phyloP scores from a whole-genome alignment of 768 basidiomycete genomes.

The Tubosaeta sp. region DNA sequence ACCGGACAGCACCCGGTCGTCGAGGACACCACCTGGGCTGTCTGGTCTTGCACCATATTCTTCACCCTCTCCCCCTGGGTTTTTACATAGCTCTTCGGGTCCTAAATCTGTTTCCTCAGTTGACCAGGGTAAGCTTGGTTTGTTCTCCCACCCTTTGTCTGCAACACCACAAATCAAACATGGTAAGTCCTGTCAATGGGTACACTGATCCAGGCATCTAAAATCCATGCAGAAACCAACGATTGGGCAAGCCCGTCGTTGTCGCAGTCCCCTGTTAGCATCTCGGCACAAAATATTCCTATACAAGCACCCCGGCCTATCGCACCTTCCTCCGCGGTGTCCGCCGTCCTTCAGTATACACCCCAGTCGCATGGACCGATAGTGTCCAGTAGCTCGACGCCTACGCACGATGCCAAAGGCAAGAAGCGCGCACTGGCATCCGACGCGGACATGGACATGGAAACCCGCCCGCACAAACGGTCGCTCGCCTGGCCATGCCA shows the following conservation, averaged over 20 bases:
- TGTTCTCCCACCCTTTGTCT: slow-evolving; percentile 14
- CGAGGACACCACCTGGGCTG: slow-evolving; percentile 30
- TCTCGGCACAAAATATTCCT: slow-evolving; percentile 16
- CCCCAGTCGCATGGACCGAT: slow-evolving; percentile 12
- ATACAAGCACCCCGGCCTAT: slow-evolving; percentile 31
- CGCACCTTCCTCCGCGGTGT: slow-evolving; percentile 26
- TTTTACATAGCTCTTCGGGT: slow-evolving; percentile 29
- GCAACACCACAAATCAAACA: slow-evolving; percentile 28
- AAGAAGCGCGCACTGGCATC: slow-evolving; percentile 37
- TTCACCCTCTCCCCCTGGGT: slow-evolving; percentile 34
- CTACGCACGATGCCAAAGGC: slow-evolving; percentile 27
- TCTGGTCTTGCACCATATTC: slow-evolving; percentile 30
- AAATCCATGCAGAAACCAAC: slow-evolving; percentile 13
- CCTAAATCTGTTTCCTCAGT: slow-evolving; percentile 15
- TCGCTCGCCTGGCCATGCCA: slow-evolving; percentile 47
- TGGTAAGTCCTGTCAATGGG: slow-evolving; percentile 17
- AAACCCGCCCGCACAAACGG: slow-evolving; percentile 34
- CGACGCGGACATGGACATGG: slow-evolving; percentile 20
- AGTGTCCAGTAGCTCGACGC: slow-evolving; percentile 24
- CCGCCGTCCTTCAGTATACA: slow-evolving; percentile 32
- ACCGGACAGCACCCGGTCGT: slow-evolving; percentile 32
- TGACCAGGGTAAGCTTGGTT: slow-evolving; percentile 18
- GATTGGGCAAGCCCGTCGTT: slow-evolving; percentile 23
- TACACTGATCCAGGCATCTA: background rate
- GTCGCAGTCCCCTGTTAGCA: slow-evolving; percentile 13